Conservation (phyloP, 2,329 filamentous ascomycete species). For the Rutstroemia sydowiana region DNA sequence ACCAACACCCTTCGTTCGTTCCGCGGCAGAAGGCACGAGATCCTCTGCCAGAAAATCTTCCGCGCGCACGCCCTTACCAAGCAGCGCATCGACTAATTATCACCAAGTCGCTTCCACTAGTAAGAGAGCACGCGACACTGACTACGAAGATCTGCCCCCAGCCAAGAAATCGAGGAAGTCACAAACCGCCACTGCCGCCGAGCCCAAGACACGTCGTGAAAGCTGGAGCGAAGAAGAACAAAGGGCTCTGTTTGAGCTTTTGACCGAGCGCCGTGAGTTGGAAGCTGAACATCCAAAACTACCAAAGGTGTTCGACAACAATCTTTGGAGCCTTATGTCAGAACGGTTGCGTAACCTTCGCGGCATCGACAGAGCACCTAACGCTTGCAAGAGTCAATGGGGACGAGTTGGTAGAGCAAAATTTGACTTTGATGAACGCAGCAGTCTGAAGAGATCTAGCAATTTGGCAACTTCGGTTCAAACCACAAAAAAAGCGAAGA, state of each 20-base stretch:
- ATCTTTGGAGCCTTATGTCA: not conserved
- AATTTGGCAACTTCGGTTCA: constrained; percentile 4
- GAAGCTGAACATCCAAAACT: not conserved
- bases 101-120: not conserved
- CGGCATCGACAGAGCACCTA: not conserved
- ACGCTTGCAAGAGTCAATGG: constrained; percentile 18
- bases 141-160: not conserved
- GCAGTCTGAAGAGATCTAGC: not conserved
- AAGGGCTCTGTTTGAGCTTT: not conserved
- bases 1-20: not conserved
- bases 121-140: not conserved
- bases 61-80: not conserved
- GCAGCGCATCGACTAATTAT: not conserved
- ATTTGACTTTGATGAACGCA: constrained; percentile 10
- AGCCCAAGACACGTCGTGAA: not conserved
- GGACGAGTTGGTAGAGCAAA: constrained; percentile 6
- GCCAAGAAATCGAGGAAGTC: not conserved
- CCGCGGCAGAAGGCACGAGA: not conserved
- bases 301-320: not conserved
- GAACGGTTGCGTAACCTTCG: not conserved
- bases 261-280: not conserved
- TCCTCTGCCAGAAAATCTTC: not conserved
- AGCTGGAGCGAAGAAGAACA: not conserved
- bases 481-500: not conserved
- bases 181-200: not conserved